Percentiles rank a stretch among this genome's conserved stretches.
phyloP scores from a whole-genome alignment of 176 grass and related monocot genomes.

The Oryza australiensis region DNA sequence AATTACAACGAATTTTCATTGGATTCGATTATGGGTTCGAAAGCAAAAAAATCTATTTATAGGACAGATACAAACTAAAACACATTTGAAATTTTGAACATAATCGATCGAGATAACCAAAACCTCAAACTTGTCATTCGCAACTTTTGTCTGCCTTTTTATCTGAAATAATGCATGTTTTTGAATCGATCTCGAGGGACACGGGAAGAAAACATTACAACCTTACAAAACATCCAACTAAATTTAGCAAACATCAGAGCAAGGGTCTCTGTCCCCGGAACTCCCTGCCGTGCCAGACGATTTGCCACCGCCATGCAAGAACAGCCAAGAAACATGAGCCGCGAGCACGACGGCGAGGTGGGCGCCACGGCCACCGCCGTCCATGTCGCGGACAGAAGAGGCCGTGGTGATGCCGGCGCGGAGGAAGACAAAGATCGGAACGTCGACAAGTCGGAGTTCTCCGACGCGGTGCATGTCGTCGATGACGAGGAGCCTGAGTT shows the following conservation, averaged over 20 bases:
- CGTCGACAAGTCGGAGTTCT: constrained; percentile 52
- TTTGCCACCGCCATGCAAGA: constrained; percentile 44
- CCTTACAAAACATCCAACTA: constrained; percentile 38
- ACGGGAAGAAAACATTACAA: constrained; percentile 5
- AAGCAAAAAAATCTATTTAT: neutral
- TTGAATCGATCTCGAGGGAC: neutral
- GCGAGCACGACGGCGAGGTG: constrained; percentile 10
- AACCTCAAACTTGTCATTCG: neutral
- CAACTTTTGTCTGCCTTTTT: neutral
- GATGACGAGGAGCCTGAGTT: constrained; percentile 32
- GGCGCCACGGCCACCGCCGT: neutral
- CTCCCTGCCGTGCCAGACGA: constrained; percentile 34
- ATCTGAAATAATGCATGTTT: neutral
- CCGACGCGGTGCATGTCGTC: neutral
- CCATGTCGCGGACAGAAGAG: neutral
- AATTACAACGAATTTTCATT: too few relatives aligned
- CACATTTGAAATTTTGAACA: too few relatives aligned
- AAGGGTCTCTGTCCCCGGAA: constrained; percentile 16
- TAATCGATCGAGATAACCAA: too few relatives aligned
- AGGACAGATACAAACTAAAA: too few relatives aligned
- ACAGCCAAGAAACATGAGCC: constrained; percentile 27
- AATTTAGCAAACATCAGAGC: constrained; percentile 40
- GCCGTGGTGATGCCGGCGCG: neutral
- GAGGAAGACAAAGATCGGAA: neutral
- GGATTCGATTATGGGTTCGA: too few relatives aligned